These are phyloP conservation scores for Syncephalastrum monosporum DNA, from an alignment of 371 early-diverging fungal species.

Conservation along the genomic window DNA sequence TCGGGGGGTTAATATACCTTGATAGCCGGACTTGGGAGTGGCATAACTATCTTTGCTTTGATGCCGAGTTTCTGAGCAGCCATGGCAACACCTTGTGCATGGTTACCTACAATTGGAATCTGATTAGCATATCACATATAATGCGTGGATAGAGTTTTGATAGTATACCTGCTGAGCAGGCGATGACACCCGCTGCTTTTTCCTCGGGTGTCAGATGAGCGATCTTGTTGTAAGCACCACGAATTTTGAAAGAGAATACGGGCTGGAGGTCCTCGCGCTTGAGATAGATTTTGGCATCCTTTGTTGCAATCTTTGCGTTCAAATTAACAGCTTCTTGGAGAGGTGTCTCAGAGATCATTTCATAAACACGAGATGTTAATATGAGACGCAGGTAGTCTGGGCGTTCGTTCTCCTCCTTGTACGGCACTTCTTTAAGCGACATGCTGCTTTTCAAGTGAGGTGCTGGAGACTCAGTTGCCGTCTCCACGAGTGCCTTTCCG, in stretches of 20 bases:
- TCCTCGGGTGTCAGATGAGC: slow-evolving; percentile 78
- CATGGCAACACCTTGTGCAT: slow-evolving; percentile 94
- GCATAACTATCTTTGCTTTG: slow-evolving; percentile 97
- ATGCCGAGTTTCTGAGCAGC: slow-evolving; percentile 90
- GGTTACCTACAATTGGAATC: slow-evolving; percentile 62
- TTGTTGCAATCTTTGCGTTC: slow-evolving; percentile 51
- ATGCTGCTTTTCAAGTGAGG: slow-evolving; percentile 22
- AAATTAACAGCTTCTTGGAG: slow-evolving; percentile 81
- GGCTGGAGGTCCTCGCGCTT: slow-evolving; percentile 97
- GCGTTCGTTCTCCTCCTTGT: slow-evolving; percentile 5
- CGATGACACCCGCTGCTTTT: slow-evolving; percentile 83
- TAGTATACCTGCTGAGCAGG: slow-evolving; percentile 84
- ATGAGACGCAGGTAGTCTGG: slow-evolving; percentile 91
- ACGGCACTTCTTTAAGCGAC: slow-evolving; percentile 2
- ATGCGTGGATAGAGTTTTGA: neutral
- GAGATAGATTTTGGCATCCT: slow-evolving; percentile 66
- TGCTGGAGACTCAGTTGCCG: slow-evolving; percentile 16
- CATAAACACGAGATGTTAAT: slow-evolving; percentile 88
- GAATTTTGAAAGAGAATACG: slow-evolving; percentile 96
- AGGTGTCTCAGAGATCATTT: slow-evolving; percentile 91
- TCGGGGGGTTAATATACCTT: slow-evolving; percentile 28
- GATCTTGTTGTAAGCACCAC: slow-evolving; percentile 95
- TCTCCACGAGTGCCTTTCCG: slow-evolving; percentile 24
- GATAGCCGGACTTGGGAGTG: slow-evolving; percentile 64
- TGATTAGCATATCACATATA: slow-evolving; percentile 29